These are phyloP conservation scores for Gnomoniopsis sp. DNA, from an alignment of 2,329 filamentous ascomycete species.

Conservation along the genomic window DNA sequence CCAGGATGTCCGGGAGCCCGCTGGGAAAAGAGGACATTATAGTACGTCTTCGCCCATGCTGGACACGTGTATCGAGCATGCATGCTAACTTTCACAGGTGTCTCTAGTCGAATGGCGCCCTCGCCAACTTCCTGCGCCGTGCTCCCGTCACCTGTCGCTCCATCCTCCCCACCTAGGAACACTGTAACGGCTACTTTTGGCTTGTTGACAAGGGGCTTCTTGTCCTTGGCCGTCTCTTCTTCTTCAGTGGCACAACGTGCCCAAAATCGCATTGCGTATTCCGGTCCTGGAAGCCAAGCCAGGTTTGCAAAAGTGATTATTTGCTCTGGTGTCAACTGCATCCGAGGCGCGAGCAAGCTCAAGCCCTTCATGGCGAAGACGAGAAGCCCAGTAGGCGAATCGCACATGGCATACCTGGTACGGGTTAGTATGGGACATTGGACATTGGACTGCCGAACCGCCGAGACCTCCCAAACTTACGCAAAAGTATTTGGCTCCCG, in stretches of 20 bases:
- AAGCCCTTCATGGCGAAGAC: constrained; percentile 50
- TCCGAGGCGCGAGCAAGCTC: constrained; percentile 35
- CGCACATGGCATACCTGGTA: constrained; percentile 53
- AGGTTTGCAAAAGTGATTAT: constrained; percentile 59
- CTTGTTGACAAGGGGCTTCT: background rate
- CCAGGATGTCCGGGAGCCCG: constrained; percentile 38
- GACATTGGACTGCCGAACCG: too few relatives aligned
- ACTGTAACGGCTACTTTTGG: constrained; percentile 41
- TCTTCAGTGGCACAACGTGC: constrained; percentile 38
- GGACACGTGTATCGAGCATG: constrained; percentile 39
- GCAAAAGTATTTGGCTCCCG: constrained; percentile 52
- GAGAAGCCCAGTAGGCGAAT: constrained; percentile 57
- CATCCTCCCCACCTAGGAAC: constrained; percentile 34
- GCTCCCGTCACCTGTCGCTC: constrained; percentile 28
- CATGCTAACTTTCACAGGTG: background rate
- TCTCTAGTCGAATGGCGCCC: constrained; percentile 20
- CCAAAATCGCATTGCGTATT: constrained; percentile 57
- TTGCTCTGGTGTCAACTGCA: constrained; percentile 45
- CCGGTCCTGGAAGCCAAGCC: constrained; percentile 65
- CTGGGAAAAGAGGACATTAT: constrained; percentile 39
- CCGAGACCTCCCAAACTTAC: constrained; percentile 2
- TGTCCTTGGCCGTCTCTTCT: constrained; percentile 15
- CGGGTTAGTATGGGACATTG: background rate
- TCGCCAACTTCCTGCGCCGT: constrained; percentile 18
- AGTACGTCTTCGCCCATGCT: constrained; percentile 43